Conservation (phyloP, 805 yeast species). For the Cyberlindnera euphorbiae region DNA sequence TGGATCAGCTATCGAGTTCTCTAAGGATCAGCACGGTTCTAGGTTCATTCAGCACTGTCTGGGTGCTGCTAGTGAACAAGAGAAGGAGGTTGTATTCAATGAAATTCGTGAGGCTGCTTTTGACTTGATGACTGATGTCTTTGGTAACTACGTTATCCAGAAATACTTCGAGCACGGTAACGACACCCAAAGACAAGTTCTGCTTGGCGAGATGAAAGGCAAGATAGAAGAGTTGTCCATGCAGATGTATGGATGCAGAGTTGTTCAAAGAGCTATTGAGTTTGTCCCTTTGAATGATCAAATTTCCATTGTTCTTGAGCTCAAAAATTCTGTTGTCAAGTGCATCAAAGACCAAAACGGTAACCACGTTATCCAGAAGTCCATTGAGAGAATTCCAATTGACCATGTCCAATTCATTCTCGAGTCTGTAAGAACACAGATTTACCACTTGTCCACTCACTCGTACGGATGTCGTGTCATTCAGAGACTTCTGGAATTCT, state of each 20-base stretch:
- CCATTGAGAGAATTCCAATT: conserved; percentile 82
- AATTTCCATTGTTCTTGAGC: conserved; percentile 62
- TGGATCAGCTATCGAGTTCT: conserved; percentile 86
- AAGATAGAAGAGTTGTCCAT: conserved; percentile 70
- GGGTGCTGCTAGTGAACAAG: conserved; percentile 60
- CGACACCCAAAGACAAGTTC: conserved; percentile 57
- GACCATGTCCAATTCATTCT: conserved; percentile 65
- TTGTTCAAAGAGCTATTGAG: conserved; percentile 90
- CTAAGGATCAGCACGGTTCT: conserved; percentile 96
- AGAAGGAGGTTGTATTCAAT: conserved; percentile 75
- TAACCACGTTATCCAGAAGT: conserved; percentile 94
- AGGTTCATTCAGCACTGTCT: conserved; percentile 79
- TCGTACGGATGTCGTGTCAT: conserved; percentile 98
- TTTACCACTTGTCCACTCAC: conserved; percentile 85
- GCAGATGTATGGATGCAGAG: conserved; percentile 98
- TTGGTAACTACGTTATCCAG: conserved; percentile 96
- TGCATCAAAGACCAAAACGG: conserved; percentile 96
- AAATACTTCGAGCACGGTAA: conserved; percentile 85
- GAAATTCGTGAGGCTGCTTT: conserved; percentile 73
- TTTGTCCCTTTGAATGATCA: conserved; percentile 61
- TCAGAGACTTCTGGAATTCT: conserved; percentile 84
- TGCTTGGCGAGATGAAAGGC: conserved; percentile 69
- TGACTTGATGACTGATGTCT: conserved; percentile 90
- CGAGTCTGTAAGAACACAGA: conserved; percentile 60
- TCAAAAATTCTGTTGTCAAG: conserved; percentile 53